phyloP scores from a whole-genome alignment of 495 filamentous ascomycete genomes.

The Lasiosphaeria miniovina region DNA sequence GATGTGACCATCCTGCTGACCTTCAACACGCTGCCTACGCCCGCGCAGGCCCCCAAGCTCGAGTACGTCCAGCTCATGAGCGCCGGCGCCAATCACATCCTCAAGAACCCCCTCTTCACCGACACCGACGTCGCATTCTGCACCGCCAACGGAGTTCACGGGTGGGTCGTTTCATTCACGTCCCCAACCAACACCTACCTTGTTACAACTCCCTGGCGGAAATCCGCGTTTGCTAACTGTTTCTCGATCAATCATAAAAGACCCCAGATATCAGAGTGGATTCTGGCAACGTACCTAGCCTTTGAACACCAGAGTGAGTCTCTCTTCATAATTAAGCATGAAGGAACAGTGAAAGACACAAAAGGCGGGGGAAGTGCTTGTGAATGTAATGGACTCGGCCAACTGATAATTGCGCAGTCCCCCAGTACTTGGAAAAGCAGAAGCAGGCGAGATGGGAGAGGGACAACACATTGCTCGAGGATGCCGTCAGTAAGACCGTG shows the following conservation, averaged over 20 bases:
- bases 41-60: constrained; percentile 52
- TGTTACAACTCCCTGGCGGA: no score
- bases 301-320: constrained; percentile 44
- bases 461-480: constrained; percentile 31
- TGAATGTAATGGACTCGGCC: no score
- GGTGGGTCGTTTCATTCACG: constrained; percentile 27
- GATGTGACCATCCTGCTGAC: constrained; percentile 65
- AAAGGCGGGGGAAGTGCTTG: background rate
- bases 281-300: constrained; percentile 51
- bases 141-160: constrained; percentile 74
- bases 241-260: constrained; percentile 10
- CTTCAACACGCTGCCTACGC: constrained; percentile 46
- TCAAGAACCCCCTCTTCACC: constrained; percentile 60
- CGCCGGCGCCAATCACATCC: constrained; percentile 70
- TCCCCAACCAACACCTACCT: no score
- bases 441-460: constrained; percentile 51
- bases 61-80: constrained; percentile 72
- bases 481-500: constrained; percentile 47
- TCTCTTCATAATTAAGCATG: background rate
- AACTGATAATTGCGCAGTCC: constrained; percentile 33
- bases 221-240: background rate
- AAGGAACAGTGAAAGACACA: background rate
- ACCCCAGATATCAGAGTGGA: constrained; percentile 84
- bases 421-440: constrained; percentile 52
- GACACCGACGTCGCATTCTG: constrained; percentile 63